phyloP scores from a whole-genome alignment of 352 stramenopile species.

The Phytophthora sojae region DNA sequence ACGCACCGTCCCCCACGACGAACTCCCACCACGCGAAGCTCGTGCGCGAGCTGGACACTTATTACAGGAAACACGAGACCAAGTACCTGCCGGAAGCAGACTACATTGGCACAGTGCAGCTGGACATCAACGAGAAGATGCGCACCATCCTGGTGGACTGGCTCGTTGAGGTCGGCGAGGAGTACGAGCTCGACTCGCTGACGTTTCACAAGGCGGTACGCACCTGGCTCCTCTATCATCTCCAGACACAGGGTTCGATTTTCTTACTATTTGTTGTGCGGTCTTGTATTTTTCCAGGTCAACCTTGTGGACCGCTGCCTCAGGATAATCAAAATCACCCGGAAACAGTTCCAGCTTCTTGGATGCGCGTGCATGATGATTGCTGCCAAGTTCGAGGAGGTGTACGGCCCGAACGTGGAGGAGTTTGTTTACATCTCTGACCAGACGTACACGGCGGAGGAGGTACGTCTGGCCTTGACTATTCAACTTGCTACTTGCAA shows the following conservation, averaged over 20 bases:
- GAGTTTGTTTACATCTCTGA: constrained; percentile 99
- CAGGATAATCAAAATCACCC: constrained; percentile 83
- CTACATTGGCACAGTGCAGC: constrained; percentile 88
- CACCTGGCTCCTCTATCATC: background rate
- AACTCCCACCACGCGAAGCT: constrained; percentile 61
- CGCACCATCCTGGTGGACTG: constrained; percentile 99
- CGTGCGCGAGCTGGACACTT: constrained; percentile 67
- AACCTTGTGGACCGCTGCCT: constrained; percentile 89
- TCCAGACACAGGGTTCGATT: background rate
- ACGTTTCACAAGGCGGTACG: constrained; percentile 85
- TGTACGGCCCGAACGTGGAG: constrained; percentile 93
- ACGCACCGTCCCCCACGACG: constrained; percentile 42
- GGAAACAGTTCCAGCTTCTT: constrained; percentile 95
- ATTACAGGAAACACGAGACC: constrained; percentile 71
- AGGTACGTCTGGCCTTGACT: constrained; percentile 45
- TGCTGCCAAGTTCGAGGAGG: constrained; percentile 98
- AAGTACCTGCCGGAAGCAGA: constrained; percentile 74
- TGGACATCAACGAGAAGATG: constrained; percentile 99
- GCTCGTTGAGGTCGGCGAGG: constrained; percentile 94
- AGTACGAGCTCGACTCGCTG: constrained; percentile 86
- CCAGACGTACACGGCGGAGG: constrained; percentile 92
- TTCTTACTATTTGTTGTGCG: constrained; percentile 2
- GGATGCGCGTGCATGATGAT: constrained; percentile 96
- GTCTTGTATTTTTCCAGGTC: constrained; percentile 40
- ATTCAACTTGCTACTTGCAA: background rate